Evolutionary conservation across 768 basidiomycete genomes (phyloP).

Genomic region (Tremella fuciformis): DNA sequence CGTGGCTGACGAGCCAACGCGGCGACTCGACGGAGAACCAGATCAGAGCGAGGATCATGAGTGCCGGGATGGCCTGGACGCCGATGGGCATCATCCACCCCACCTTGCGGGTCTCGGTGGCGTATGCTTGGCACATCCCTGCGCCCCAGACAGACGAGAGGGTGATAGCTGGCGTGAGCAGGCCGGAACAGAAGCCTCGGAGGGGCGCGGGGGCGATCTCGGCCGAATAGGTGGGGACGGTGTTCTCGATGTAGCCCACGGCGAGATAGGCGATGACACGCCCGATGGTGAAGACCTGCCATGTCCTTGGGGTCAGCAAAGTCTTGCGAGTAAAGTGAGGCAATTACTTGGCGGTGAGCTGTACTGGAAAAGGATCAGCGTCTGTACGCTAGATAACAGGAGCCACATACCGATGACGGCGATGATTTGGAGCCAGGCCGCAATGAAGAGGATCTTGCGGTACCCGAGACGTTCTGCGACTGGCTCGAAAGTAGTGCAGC

Average conservation of each 20-base stretch:
- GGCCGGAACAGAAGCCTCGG: slow-evolving; percentile 26
- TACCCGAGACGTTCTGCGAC: slow-evolving; percentile 21
- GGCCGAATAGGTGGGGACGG: slow-evolving; percentile 23
- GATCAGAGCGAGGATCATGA: slow-evolving; percentile 10
- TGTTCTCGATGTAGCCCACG: slow-evolving; percentile 25
- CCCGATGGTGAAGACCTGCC: slow-evolving; percentile 9
- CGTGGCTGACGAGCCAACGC: slow-evolving; percentile 52
- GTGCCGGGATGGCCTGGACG: slow-evolving; percentile 33
- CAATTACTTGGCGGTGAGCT: slow-evolving; percentile 13
- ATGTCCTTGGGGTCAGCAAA: slow-evolving; percentile 5
- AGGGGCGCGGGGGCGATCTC: slow-evolving; percentile 24
- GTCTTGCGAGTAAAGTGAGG: not conserved
- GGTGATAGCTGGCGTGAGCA: slow-evolving; percentile 13
- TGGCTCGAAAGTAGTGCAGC: slow-evolving; percentile 21
- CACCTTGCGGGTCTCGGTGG: slow-evolving; percentile 16
- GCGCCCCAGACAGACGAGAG: slow-evolving; percentile 18
- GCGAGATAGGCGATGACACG: slow-evolving; percentile 27
- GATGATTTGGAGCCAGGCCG: slow-evolving; percentile 17
- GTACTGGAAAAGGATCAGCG: slow-evolving; percentile 3
- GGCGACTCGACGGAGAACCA: slow-evolving; percentile 36
- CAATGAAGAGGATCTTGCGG: slow-evolving; percentile 13
- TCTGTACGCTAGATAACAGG: not conserved
- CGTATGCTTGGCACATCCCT: slow-evolving; percentile 22
- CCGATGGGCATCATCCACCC: slow-evolving; percentile 39
- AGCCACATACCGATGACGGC: slow-evolving; percentile 21